These are phyloP conservation scores for Ceratocystis cacaofunesta DNA, from an alignment of 2,329 filamentous ascomycete species.

Conservation along the genomic window DNA sequence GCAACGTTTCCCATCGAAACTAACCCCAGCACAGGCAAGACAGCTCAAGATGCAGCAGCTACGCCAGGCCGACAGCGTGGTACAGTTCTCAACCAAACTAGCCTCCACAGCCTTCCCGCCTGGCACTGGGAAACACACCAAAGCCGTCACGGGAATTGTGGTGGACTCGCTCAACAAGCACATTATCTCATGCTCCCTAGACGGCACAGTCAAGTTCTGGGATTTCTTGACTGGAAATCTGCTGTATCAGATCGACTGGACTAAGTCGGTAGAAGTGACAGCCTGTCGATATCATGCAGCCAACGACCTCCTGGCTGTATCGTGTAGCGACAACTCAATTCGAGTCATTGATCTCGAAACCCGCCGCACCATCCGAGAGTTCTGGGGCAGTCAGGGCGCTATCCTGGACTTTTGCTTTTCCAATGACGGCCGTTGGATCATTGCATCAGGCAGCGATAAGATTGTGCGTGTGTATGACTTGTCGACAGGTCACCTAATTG, in stretches of 20 bases:
- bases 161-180: constrained; percentile 81
- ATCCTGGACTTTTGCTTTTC: constrained; percentile 83
- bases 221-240: constrained; percentile 75
- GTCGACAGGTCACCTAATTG: constrained; percentile 86
- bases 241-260: constrained; percentile 70
- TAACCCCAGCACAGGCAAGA: constrained; percentile 65
- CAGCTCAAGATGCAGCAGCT: constrained; percentile 54
- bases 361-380: constrained; percentile 77
- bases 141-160: constrained; percentile 69
- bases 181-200: constrained; percentile 72
- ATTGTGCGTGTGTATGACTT: constrained; percentile 85
- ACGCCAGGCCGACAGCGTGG: constrained; percentile 42
- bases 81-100: constrained; percentile 34
- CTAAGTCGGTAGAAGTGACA: constrained; percentile 41
- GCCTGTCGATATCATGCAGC: constrained; percentile 66
- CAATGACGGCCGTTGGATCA: constrained; percentile 82
- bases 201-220: constrained; percentile 97
- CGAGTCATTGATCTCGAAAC: constrained; percentile 84
- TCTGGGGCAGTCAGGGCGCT: constrained; percentile 62
- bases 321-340: constrained; percentile 78
- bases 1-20: constrained; percentile 67
- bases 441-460: constrained; percentile 70
- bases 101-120: constrained; percentile 30
- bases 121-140: constrained; percentile 59
- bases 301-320: constrained; percentile 74